Evolutionary conservation across 495 filamentous ascomycete genomes (phyloP).

Genomic region (Trichoderma gamsii): DNA sequence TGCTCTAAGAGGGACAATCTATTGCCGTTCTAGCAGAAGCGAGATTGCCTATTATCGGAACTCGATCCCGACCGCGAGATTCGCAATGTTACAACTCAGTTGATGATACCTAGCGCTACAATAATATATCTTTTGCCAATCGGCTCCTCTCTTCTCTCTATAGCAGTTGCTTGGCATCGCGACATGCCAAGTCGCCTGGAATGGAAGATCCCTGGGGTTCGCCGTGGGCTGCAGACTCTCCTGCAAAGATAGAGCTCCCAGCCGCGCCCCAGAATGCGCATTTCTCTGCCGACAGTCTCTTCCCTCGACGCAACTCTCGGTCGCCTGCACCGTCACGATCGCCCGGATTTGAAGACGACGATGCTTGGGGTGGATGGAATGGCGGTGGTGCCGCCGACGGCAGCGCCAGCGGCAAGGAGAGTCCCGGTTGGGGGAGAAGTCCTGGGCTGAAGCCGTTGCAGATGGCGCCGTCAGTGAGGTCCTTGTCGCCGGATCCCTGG

Average conservation of each 20-base stretch:
- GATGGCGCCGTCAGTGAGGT: background rate
- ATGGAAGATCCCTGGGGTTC: conserved; percentile 20
- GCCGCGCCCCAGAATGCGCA: conserved; percentile 9
- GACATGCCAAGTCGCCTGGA: conserved; percentile 11
- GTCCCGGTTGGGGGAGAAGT: conserved; percentile 12
- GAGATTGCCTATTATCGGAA: background rate
- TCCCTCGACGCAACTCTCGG: background rate
- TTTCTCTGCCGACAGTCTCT: background rate
- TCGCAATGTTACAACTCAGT: background rate
- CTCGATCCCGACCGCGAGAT: background rate
- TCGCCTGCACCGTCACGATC: background rate
- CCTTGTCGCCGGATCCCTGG: conserved; percentile 15
- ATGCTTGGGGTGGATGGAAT: conserved; percentile 15
- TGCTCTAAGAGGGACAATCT: background rate
- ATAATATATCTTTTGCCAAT: background rate
- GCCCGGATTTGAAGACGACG: conserved; percentile 2
- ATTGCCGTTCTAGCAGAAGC: background rate
- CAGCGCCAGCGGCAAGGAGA: conserved; percentile 12
- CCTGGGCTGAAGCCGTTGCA: conserved; percentile 13
- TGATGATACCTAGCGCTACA: background rate
- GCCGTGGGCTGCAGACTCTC: conserved; percentile 16
- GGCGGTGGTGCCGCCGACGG: background rate
- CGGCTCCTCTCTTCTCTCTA: background rate
- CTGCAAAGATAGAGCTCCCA: conserved; percentile 10
- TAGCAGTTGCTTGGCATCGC: background rate